phyloP scores from a whole-genome alignment of 2,329 filamentous ascomycete species.

The Salinomyces thailandicus region DNA sequence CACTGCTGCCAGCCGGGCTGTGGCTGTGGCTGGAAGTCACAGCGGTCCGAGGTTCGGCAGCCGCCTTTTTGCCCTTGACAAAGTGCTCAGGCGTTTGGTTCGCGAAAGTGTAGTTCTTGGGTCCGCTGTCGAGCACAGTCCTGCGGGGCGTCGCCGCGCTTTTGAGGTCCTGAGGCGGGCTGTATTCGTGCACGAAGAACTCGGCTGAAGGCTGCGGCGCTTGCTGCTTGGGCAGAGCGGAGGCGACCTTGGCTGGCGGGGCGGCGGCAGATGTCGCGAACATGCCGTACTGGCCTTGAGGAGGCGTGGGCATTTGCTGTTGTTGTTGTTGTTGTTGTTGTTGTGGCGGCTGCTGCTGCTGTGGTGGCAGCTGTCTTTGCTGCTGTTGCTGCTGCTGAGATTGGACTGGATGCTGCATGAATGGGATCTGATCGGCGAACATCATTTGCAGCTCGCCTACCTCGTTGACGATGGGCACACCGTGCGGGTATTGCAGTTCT shows the following conservation, averaged over 20 bases:
- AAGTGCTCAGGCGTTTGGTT: conserved; percentile 38
- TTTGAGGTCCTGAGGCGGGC: conserved; percentile 33
- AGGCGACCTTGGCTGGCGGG: conserved; percentile 16
- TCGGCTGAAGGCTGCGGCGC: conserved; percentile 19
- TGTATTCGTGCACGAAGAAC: conserved; percentile 39
- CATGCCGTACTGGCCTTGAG: conserved; percentile 11
- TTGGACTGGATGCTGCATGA: conserved; percentile 9
- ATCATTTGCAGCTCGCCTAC: conserved; percentile 16
- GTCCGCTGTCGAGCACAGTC: conserved; percentile 18
- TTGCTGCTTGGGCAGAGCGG: conserved; percentile 23
- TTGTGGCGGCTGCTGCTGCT: background rate
- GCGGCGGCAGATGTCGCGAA: conserved; percentile 8
- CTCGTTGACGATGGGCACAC: conserved; percentile 19
- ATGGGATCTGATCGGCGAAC: conserved; percentile 16
- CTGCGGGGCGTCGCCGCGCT: conserved; percentile 22
- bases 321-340: no score
- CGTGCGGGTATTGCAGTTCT: conserved; percentile 15
- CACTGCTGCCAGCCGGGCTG: conserved; percentile 4
- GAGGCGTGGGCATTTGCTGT: conserved; percentile 6
- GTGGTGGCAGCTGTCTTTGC: no score
- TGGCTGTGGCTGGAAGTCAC: conserved; percentile 1
- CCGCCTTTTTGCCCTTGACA: conserved; percentile 19
- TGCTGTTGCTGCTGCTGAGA: background rate
- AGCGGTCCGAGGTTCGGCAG: background rate
- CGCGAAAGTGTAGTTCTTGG: conserved; percentile 39